Conservation (phyloP, 352 stramenopile genomes). For the Halophytophthora polymorphica region DNA sequence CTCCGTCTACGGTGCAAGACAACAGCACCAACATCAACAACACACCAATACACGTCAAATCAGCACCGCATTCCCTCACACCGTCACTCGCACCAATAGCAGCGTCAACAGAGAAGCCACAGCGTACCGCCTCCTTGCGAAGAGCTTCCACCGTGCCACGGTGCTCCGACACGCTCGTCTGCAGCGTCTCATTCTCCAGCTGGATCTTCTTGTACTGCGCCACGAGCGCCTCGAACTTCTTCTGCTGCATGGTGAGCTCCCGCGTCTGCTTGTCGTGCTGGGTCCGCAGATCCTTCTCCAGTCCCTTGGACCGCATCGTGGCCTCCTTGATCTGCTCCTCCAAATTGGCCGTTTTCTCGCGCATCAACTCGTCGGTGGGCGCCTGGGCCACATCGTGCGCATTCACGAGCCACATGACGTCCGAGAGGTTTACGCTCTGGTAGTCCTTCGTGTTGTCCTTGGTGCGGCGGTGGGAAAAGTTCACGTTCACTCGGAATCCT, state of each 20-base stretch:
- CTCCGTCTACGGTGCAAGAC: conserved; percentile 50
- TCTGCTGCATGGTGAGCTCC: conserved; percentile 67
- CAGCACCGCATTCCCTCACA: conserved; percentile 1
- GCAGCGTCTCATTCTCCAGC: conserved; percentile 75
- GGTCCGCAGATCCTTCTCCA: conserved; percentile 70
- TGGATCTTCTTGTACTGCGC: conserved; percentile 81
- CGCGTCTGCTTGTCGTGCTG: conserved; percentile 77
- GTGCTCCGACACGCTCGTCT: conserved; percentile 60
- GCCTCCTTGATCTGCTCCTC: conserved; percentile 88
- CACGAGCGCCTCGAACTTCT: conserved; percentile 79
- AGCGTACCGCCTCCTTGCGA: conserved; percentile 80
- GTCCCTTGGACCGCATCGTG: conserved; percentile 53
- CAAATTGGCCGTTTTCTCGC: conserved; percentile 86
- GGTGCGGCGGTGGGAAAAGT: conserved; percentile 72
- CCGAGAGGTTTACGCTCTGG: conserved; percentile 77
- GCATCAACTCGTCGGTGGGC: conserved; percentile 81
- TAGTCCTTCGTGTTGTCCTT: conserved; percentile 91
- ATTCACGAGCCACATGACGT: conserved; percentile 86
- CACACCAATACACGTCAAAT: conserved; percentile 8
- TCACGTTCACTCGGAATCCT: conserved; percentile 83
- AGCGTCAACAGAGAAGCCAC: neutral
- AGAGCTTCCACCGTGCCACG: conserved; percentile 66
- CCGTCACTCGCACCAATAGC: neutral
- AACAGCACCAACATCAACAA: conserved; percentile 3
- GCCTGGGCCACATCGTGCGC: conserved; percentile 66